Base-by-base conservation (phyloP, 108 stramenopile species). In the Skeletonema tropicum region DNA sequence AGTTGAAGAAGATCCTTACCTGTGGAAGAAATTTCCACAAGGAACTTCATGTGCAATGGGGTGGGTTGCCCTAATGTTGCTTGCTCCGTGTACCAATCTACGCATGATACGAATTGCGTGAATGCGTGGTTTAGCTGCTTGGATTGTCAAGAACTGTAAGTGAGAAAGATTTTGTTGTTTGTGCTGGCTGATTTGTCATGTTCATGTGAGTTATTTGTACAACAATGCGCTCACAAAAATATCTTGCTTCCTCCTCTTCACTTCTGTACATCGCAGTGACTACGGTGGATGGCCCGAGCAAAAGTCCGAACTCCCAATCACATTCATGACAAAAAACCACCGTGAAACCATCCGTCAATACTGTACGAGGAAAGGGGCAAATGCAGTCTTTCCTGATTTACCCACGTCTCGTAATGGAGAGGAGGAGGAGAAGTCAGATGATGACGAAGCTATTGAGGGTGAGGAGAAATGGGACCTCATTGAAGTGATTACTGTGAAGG, bases 1-100 rank as follows among this genome's bases (percentile, higher is more conserved):
- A 85, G 35, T 62, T 90, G 8, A 68, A 25, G 30, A 64, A 77
- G 64, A 74, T 88, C 32, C 29, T 88, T 11, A 72, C 85, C 14
- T n/a, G 39, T 77, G 8, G 66, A 76, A 33, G 76, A 86, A 13
- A 63, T 90, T 46, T 57, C 25, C 7, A 72, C 48, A 73, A 59
- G 32, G 26, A 55, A 76, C 5, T 68, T 79, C n/a, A 82, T 64
- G 60, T 87, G 87, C 76, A 45, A 26, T 10, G 49, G 36, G 25
- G 68, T 77, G 1, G 33, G 32, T 3, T 90, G 87, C 31, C 45
- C 58, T 11, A 67, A 85, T 2, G 58, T 68, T 2, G 87, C 89
- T 15, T 85, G 79, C 59, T 60, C 71, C 31, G 55, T 79, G 19
- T 90, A 66, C 60, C 68, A 57, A 41, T 82, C 76, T 7, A 75